Evolutionary conservation across 805 yeast genomes (phyloP), one percentile per base, ranked within the genome.

Genomic region (Citeromyces matritensis): DNA sequence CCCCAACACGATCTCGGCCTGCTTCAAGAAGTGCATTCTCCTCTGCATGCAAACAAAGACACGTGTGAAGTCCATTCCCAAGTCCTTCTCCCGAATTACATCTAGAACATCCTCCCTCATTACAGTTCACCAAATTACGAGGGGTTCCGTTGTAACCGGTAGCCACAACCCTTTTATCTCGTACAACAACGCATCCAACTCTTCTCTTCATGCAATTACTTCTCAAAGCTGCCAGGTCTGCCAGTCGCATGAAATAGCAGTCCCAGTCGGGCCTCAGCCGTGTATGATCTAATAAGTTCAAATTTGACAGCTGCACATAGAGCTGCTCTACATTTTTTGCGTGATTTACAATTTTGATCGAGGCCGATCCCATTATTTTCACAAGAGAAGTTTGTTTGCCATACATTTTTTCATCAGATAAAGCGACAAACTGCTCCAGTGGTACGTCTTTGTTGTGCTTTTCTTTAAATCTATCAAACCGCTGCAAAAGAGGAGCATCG

Each of bases 101-200:
- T 26, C 98, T 60, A 4, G 70, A 54, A 52, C 99, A 91, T 1
- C 99, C 99, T 14, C 98, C 98, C 43, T 84, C 88, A 45, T 83
- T 86, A 55, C 99, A 91, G 44, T 91, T 91, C 15, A 62, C 59
- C 43, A 84, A 55, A 36, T 85, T 82, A 27, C 95, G 65, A 8
- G 99, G 97, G 0, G 99, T 91, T 2, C 99, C 99, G 45, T 91
- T 91, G 53, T 91, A 91, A 0, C 99, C 99, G 0, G 99, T 91
- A 2, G 97, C 91, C 15, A 91, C 66, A 17, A 91, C 94, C 35
- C 96, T 61, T 25, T 70, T 72, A 30, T 82, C 91, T 33, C 84
- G 65, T 2, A 84, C 95, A 11, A 91, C 69, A 6, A 91, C 97
- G 53, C 97, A 88, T 0, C 99, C 99, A 3, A 91, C 99, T 33